Percentiles rank a stretch among this genome's conserved stretches.
phyloP scores from a whole-genome alignment of 179 eudicot species.

The Vitellaria paradoxa region DNA sequence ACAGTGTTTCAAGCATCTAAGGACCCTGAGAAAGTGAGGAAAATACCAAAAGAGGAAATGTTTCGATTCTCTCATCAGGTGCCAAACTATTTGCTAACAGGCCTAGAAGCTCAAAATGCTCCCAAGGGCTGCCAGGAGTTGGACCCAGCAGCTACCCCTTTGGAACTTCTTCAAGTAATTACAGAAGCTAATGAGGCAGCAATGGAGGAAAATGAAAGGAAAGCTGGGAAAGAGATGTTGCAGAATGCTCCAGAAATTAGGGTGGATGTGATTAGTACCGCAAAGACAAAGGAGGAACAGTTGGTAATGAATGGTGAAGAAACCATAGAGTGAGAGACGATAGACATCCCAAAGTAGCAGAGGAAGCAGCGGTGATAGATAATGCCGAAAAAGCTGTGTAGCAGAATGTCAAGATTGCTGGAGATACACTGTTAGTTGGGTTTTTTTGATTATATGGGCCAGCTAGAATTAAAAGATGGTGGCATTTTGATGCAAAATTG shows the following conservation, averaged over 20 bases:
- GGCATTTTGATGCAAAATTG: background rate
- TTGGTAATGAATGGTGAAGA: background rate
- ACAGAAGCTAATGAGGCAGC: slow-evolving; percentile 34
- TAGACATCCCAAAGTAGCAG: background rate
- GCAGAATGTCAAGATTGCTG: slow-evolving; percentile 12
- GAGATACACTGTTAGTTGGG: background rate
- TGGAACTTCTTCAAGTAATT: slow-evolving; percentile 69
- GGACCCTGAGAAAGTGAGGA: slow-evolving; percentile 43
- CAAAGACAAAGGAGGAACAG: slow-evolving; percentile 1
- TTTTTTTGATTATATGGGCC: background rate
- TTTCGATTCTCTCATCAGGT: slow-evolving; percentile 93
- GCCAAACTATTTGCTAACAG: slow-evolving; percentile 71
- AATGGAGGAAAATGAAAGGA: slow-evolving; percentile 1
- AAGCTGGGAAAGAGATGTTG: background rate
- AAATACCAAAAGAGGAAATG: slow-evolving; percentile 79
- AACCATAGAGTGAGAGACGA: background rate
- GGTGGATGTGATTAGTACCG: slow-evolving; percentile 6
- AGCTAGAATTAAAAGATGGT: background rate
- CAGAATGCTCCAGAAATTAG: background rate
- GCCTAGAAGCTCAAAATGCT: slow-evolving; percentile 62
- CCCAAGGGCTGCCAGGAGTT: slow-evolving; percentile 81
- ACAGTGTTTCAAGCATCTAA: slow-evolving; percentile 61
- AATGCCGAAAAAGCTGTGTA: background rate
- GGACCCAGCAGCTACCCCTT: slow-evolving; percentile 91
- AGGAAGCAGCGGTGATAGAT: background rate